A percentile compares a stretch with the other conserved stretches of the same genome.
These are phyloP conservation scores for Plasmodium gaboni DNA, from an alignment of 169 alveolate genomes.

Conservation along the genomic window DNA sequence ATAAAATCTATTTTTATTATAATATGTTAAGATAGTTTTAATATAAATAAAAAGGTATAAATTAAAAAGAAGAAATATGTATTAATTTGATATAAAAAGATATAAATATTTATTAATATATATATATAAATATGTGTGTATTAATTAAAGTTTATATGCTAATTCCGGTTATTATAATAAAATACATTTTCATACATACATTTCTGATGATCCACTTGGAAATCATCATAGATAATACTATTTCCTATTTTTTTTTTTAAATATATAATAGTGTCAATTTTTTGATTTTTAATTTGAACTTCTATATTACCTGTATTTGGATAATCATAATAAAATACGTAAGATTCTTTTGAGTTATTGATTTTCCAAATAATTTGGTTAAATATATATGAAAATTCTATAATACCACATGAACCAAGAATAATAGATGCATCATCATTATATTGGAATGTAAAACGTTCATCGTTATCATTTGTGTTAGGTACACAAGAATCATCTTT, in stretches of 20 bases:
- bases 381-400: slow-evolving; percentile 10
- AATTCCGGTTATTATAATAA: neutral
- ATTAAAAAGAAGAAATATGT: no score
- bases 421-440: slow-evolving; percentile 15
- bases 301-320: slow-evolving; percentile 16
- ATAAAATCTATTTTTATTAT: no score
- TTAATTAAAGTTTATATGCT: no score
- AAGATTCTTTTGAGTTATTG: slow-evolving; percentile 17
- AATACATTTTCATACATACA: slow-evolving; percentile 35
- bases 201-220: slow-evolving; percentile 15
- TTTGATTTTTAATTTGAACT: slow-evolving; percentile 12
- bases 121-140: no score
- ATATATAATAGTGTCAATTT: slow-evolving; percentile 2
- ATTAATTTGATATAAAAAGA: no score
- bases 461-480: neutral
- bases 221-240: slow-evolving; percentile 13
- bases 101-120: no score
- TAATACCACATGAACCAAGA: slow-evolving; percentile 48
- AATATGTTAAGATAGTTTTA: no score
- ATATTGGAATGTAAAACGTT: slow-evolving; percentile 9
- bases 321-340: slow-evolving; percentile 34
- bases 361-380: slow-evolving; percentile 61
- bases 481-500: slow-evolving; percentile 26
- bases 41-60: no score
- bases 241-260: slow-evolving; percentile 15